Evolutionary conservation across 139 green algal genomes (phyloP), one percentile per base, ranked within the genome.

Genomic region (Spirogloea muscicola): DNA sequence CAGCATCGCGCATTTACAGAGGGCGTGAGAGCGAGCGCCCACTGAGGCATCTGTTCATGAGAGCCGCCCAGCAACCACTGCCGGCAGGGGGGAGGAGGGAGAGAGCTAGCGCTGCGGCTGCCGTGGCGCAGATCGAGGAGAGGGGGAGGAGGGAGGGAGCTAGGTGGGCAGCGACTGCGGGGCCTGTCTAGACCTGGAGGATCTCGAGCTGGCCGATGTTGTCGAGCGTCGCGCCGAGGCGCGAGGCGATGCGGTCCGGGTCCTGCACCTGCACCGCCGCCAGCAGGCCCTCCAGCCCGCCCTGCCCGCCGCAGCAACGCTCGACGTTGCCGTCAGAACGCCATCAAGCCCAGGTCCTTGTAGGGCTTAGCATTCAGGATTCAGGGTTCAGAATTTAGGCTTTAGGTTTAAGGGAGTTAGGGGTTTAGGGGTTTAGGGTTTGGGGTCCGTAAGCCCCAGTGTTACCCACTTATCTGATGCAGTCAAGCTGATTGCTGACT

Each of bases 191-290:
- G n/a, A 68, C 74, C 72, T 82, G 69, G 27, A 77, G 58, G 29
- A 81, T 21, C 74, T 84, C 74, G 7, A 84, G 31, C 9, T 77
- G 13, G 7, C 63, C 48, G 4, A 84, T 40, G 63, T 49, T 64
- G 40, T 79, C 38, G 25, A 84, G 64, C 40, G 37, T 46, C 18
- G 36, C 33, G 21, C 29, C 68, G 1, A 86, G 36, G 58, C 42
- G 52, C 52, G 63, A 33, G n/a, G 76, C 77, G 21, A 64, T 36
- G 13, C 31, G 57, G 74, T 83, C 76, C 1, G 76, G 27, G 39
- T 85, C 76, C 74, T 83, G 34, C 27, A 29, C 48, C 25, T 83
- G 25, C 27, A 83, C 80, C 1, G 76, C 65, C 27, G 36, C 60
- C 13, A 77, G n/a, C 9, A 77, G 61, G 18, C 69, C 39, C 69